Evolutionary conservation across 192 early-diverging fungal species (phyloP).

Genomic region (Coemansia sp.): DNA sequence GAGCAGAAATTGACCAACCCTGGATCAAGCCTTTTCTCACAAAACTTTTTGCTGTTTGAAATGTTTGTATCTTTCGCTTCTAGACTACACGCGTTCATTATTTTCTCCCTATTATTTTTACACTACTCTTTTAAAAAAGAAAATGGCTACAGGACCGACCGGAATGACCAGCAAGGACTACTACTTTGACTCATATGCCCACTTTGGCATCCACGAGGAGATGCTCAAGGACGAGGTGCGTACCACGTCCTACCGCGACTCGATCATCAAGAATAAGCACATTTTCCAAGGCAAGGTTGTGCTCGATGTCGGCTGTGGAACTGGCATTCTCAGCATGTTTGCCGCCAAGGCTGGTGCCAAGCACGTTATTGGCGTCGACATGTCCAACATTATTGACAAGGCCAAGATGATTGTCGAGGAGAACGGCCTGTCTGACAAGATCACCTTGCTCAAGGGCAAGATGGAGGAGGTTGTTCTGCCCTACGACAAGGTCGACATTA

Average conservation of each 20-base stretch:
- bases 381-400: constrained; percentile 97
- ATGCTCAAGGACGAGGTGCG: constrained; percentile 99
- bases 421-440: constrained; percentile 86
- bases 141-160: constrained; percentile 17
- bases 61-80: constrained; percentile 14
- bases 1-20: neutral
- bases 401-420: constrained; percentile 92
- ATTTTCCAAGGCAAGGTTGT: constrained; percentile 97
- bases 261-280: constrained; percentile 94
- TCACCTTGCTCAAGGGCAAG: constrained; percentile 92
- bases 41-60: neutral
- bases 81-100: constrained; percentile 3
- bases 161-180: constrained; percentile 70
- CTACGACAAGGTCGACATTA: constrained; percentile 96
- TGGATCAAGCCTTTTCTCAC: constrained; percentile 5
- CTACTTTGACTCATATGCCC: constrained; percentile 99
- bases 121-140: neutral
- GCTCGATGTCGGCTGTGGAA: constrained; percentile 99
- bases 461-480: constrained; percentile 97
- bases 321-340: constrained; percentile 98
- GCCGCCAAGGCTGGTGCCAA: constrained; percentile 98
- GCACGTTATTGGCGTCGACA: constrained; percentile 94
- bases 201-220: constrained; percentile 93
- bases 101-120: constrained; percentile 8
- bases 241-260: constrained; percentile 88